Conservation (phyloP, 352 stramenopile species). For the Thalassiosira livingstoniorum region DNA sequence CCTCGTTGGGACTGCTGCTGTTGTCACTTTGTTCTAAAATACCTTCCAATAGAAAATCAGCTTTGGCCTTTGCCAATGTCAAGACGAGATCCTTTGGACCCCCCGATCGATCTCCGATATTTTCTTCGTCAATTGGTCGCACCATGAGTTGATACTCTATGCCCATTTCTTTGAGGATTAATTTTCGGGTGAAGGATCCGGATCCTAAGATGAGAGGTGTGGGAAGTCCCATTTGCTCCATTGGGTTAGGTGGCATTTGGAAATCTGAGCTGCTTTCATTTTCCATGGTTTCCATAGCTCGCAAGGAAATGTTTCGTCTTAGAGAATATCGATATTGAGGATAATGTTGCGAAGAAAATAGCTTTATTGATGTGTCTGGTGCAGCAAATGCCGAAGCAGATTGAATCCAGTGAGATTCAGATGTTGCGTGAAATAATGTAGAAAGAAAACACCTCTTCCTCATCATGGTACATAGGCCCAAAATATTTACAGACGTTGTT, state of each 20-base stretch:
- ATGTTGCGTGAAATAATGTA: too few relatives aligned
- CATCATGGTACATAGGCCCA: too few relatives aligned
- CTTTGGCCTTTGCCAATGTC: slow-evolving; percentile 73
- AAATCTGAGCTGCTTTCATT: not conserved
- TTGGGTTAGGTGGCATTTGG: not conserved
- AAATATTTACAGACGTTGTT: too few relatives aligned
- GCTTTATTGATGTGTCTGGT: too few relatives aligned
- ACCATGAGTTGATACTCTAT: slow-evolving; percentile 68
- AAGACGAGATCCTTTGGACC: slow-evolving; percentile 64
- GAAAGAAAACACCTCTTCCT: too few relatives aligned
- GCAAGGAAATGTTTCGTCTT: too few relatives aligned
- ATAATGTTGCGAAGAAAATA: not conserved
- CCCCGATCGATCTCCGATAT: slow-evolving; percentile 67
- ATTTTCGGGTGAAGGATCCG: slow-evolving; percentile 76
- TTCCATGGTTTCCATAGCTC: slow-evolving; percentile 3
- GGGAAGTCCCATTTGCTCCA: slow-evolving; percentile 41
- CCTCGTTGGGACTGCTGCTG: not conserved
- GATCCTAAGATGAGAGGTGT: slow-evolving; percentile 73
- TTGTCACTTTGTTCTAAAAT: slow-evolving; percentile 43
- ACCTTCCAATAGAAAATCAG: slow-evolving; percentile 70
- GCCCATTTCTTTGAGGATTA: slow-evolving; percentile 82
- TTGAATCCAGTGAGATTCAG: too few relatives aligned
- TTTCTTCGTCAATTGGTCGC: slow-evolving; percentile 78
- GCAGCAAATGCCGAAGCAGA: too few relatives aligned
- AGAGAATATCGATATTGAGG: not conserved